Percentiles rank a stretch among this genome's conserved stretches.
These are phyloP conservation scores for Centrapalus pauciflorus DNA, from an alignment of 129 eudicot genomes.

Conservation along the genomic window DNA sequence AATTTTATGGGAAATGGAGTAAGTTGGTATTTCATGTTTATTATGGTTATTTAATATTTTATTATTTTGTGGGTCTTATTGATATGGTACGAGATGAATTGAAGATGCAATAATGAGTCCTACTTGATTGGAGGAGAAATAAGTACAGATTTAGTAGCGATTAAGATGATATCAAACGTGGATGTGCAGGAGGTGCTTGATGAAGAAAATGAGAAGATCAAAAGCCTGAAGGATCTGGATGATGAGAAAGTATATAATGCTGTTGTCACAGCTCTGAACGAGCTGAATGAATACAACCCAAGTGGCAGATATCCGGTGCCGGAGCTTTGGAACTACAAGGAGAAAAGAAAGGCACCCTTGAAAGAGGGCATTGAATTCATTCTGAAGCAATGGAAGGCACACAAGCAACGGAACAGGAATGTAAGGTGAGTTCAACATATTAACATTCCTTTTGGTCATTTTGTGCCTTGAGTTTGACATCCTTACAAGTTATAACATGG, in stretches of 20 bases:
- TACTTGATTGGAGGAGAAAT: background rate
- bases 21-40: too few relatives aligned
- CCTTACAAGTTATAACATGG: too few relatives aligned
- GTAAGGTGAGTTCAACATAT: background rate
- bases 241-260: conserved; percentile 24
- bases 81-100: too few relatives aligned
- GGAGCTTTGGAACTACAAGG: conserved; percentile 42
- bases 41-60: too few relatives aligned
- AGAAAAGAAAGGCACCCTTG: conserved; percentile 27
- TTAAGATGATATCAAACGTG: background rate
- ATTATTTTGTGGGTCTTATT: too few relatives aligned
- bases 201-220: conserved; percentile 37
- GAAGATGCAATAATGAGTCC: too few relatives aligned
- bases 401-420: conserved; percentile 1
- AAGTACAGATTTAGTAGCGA: background rate
- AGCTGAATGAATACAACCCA: conserved; percentile 42
- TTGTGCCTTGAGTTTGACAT: background rate
- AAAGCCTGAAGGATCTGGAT: conserved; percentile 16
- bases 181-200: conserved; percentile 32
- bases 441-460: background rate
- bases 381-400: conserved; percentile 9
- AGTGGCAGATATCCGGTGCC: conserved; percentile 44
- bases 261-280: conserved; percentile 35
- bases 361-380: conserved; percentile 29
- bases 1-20: too few relatives aligned